Evolutionary conservation across 2,329 filamentous ascomycete species (phyloP), one percentile per base, ranked within the genome.

Genomic region (Talaromyces marneffei): DNA sequence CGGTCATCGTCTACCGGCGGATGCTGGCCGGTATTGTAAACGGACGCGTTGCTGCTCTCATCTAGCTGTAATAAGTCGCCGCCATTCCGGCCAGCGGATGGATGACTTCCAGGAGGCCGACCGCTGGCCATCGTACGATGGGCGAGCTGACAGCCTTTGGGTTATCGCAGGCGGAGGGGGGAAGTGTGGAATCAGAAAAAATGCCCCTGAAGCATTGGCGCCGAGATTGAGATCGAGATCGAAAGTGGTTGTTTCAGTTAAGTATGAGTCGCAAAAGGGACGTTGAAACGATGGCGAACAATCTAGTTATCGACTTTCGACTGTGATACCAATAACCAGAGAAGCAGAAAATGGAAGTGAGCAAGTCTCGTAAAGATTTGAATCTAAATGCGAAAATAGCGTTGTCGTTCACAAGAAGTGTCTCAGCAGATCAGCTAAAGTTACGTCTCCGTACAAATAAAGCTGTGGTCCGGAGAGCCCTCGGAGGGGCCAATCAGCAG

Each of bases 1-100:
- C 92, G 87, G 67, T 95, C 89, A 74, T 96, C 92, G 74, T 88
- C 88, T 64, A 90, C 80, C n/a, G 88, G 85, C 55, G 92, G 88
- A 62, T 86, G 85, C 74, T 92, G 88, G 65, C 91, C 91, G 66
- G 83, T 83, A 73, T 83, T 85, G 77, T 97, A 96, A 62, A 70
- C 66, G 16, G 77, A 71, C 53, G 71, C 68, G 29, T 59, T 59
- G n/a, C 76, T 59, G n/a, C 76, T 73, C 59, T 75, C 76, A 16
- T 62, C 60, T 48, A 78, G 66, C 61, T 77, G 73, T 58, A 80
- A 69, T 61, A 79, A 69, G 66, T 78, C 75, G 46, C 46, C 52
- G 65, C 75, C 74, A 70, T 75, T 73, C 71, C 77, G 74, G 72
- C 71, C 71, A 72, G 73, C 69, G 68, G 72, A 66, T 68, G 77